Evolutionary conservation across 129 eudicot genomes (phyloP), one percentile per base, ranked within the genome.

Genomic region (Arctium lappa): DNA sequence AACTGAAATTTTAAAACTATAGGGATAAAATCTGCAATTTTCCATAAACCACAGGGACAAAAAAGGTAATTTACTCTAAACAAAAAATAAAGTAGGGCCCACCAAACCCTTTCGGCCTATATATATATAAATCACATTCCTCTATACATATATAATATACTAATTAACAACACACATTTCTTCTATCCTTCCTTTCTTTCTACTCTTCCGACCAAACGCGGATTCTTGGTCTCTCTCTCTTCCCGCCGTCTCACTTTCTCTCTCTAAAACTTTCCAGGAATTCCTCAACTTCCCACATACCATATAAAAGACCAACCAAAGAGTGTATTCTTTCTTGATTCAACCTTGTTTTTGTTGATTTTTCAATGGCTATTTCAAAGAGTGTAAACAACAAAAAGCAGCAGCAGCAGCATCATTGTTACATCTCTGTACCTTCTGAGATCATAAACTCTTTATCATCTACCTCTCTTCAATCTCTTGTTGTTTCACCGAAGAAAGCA

Each of bases 371-470:
- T 11, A 89, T 87, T 3, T 86, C 91, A 33, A 91, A 91, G 81
- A 84, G 16, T 73, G 83, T 74, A 8, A 83, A 38, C 75, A 86
- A 18, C 72, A 87, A 78, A 82, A 87, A 86, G 83, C 92, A 89
- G 81, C 88, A 86, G 46, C 93, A 84, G 74, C 76, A 66, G 2
- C 85, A 77, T 69, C 86, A 84, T 4, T 77, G 85, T 62, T 92
- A 89, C 89, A 92, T 95, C 16, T 85, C 98, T 32, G 97, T 92
- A 12, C 97, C 97, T 10, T 89, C 98, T 38, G 92, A 91, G n/a
- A 81, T 95, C 7, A 91, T 95, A 48, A 87, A 48, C 84, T 86
- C 94, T 22, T 80, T 92, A 80, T 92, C 98, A 30, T 89, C 97
- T 80, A 46, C 96, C 29, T 81, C 93, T 22, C 86, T 92, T 27